A percentile compares a stretch with the other conserved stretches of the same genome.
phyloP scores from a whole-genome alignment of 176 grass and related monocot species.

The Zoysia japonica region DNA sequence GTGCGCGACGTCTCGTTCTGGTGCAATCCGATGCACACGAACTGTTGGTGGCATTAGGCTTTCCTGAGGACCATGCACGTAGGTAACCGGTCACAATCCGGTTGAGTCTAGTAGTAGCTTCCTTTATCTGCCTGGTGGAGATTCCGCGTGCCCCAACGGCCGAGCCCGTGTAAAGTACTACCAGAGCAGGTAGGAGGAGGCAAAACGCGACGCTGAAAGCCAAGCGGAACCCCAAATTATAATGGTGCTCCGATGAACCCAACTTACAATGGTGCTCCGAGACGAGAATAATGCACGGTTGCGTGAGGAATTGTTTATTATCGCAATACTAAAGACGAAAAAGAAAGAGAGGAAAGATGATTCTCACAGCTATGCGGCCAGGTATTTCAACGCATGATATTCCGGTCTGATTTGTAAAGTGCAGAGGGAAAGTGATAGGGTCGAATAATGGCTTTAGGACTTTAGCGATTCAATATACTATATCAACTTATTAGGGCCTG shows the following conservation, averaged over 20 bases:
- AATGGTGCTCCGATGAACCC: no score
- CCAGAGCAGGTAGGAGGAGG: neutral
- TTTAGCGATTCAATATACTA: neutral
- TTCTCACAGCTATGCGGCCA: neutral
- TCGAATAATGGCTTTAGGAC: slow-evolving; percentile 16
- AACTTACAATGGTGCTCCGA: slow-evolving; percentile 19
- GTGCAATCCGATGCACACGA: slow-evolving; percentile 27
- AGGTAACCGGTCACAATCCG: slow-evolving; percentile 35
- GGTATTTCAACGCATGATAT: slow-evolving; percentile 28
- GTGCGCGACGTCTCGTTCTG: neutral
- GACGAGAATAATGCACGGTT: slow-evolving; percentile 13
- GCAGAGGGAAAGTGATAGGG: neutral
- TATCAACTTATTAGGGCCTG: neutral
- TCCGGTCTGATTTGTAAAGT: slow-evolving; percentile 35
- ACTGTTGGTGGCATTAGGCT: neutral
- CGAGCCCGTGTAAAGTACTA: slow-evolving; percentile 1
- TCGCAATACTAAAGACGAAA: neutral
- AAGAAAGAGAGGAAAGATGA: neutral
- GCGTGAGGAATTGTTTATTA: slow-evolving; percentile 17
- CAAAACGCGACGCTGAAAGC: slow-evolving; percentile 36
- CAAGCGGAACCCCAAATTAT: neutral
- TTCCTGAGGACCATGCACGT: neutral
- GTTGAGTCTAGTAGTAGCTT: neutral
- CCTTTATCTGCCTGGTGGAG: neutral
- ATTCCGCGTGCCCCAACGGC: neutral